These are phyloP conservation scores for Ceratocystis cubensis DNA, from an alignment of 2,329 filamentous ascomycete genomes.

Conservation along the genomic window DNA sequence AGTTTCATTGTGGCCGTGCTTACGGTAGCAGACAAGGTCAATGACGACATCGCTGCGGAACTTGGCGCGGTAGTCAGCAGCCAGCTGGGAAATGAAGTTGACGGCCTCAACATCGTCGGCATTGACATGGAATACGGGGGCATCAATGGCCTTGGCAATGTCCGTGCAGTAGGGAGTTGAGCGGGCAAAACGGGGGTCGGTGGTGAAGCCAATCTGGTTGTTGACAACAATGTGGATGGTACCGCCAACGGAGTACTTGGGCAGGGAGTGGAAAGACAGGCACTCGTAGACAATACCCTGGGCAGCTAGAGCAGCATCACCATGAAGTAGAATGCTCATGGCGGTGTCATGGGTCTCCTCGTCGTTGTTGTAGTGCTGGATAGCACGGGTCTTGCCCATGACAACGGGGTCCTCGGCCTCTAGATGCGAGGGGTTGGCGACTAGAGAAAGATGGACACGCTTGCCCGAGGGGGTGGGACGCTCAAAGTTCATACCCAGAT, in stretches of 20 bases:
- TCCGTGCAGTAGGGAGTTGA: conserved; percentile 98
- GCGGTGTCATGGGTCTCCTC: conserved; percentile 78
- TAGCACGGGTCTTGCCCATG: conserved; percentile 90
- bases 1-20: conserved; percentile 98
- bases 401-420: conserved; percentile 98
- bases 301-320: conserved; percentile 90
- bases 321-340: conserved; percentile 92
- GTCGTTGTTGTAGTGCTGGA: conserved; percentile 98
- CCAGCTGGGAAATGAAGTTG: conserved; percentile 95
- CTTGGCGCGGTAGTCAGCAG: conserved; percentile 94
- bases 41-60: conserved; percentile 98
- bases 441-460: conserved; percentile 96
- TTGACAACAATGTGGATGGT: conserved; percentile 96
- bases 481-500: conserved; percentile 99
- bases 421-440: conserved; percentile 95
- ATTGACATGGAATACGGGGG: conserved; percentile 97
- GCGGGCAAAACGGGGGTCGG: conserved; percentile 89
- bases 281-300: conserved; percentile 98
- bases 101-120: conserved; percentile 96
- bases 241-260: conserved; percentile 91
- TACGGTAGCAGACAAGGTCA: conserved; percentile 97
- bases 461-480: conserved; percentile 95
- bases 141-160: conserved; percentile 97
- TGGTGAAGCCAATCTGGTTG: conserved; percentile 99
- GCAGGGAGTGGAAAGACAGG: conserved; percentile 90